These are phyloP conservation scores for Conticribra weissflogii DNA, from an alignment of 108 stramenopile species.

Conservation along the genomic window DNA sequence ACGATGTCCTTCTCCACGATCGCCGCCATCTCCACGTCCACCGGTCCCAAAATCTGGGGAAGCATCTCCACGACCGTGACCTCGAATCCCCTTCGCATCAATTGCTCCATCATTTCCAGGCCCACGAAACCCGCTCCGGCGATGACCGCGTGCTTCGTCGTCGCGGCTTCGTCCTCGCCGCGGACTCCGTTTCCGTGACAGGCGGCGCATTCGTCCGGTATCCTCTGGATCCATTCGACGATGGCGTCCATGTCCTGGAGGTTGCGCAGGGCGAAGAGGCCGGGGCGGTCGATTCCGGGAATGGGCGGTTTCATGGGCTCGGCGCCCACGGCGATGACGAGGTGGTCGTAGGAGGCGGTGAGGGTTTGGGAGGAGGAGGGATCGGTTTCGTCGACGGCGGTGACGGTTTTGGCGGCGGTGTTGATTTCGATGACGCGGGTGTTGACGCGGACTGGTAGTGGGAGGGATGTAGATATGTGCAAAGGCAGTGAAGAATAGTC, in stretches of 20 bases:
- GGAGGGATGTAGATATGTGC: neutral
- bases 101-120: conserved; percentile 78
- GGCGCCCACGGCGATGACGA: conserved; percentile 69
- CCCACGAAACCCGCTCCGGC: conserved; percentile 80
- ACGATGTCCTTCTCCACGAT: conserved; percentile 58
- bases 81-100: conserved; percentile 56
- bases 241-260: conserved; percentile 77
- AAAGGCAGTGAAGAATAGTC: neutral
- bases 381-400: conserved; percentile 42
- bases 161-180: neutral
- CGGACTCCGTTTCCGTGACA: conserved; percentile 5
- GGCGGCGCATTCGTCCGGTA: conserved; percentile 15
- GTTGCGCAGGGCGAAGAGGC: conserved; percentile 65
- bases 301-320: conserved; percentile 76
- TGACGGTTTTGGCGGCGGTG: conserved; percentile 45
- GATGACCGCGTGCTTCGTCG: conserved; percentile 62
- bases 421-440: conserved; percentile 57
- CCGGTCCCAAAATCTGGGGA: conserved; percentile 63
- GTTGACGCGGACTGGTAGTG: conserved; percentile 51
- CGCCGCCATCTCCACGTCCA: conserved; percentile 73
- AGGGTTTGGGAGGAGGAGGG: conserved; percentile 12
- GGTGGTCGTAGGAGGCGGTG: conserved; percentile 51
- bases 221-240: conserved; percentile 49
- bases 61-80: conserved; percentile 73
- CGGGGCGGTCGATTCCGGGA: conserved; percentile 64